Evolutionary conservation across 176 grass and related monocot species (phyloP).

Genomic region (Oryza coarctata): DNA sequence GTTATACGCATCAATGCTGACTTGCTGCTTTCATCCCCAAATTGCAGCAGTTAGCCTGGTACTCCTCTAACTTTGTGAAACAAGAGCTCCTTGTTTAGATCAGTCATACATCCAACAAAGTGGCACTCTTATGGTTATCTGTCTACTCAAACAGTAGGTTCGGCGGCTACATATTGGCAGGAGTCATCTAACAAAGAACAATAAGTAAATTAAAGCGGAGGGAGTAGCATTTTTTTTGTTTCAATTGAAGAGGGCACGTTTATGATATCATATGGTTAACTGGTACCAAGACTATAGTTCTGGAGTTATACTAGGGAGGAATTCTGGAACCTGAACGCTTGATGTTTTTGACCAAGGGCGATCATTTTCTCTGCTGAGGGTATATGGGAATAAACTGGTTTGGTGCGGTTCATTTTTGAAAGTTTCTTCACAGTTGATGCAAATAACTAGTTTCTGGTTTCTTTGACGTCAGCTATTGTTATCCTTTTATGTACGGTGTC

Average conservation of each 20-base stretch:
- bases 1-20: neutral
- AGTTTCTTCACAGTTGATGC: neutral
- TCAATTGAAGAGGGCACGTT: neutral
- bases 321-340: neutral
- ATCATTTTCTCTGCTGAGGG: neutral
- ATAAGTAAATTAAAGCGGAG: too few species aligned
- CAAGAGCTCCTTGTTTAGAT: neutral
- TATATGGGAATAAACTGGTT: neutral
- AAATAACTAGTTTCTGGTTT: neutral
- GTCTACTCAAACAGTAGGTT: neutral
- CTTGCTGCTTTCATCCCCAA: neutral
- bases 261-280: neutral
- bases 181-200: slow-evolving; percentile 5
- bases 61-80: slow-evolving; percentile 10
- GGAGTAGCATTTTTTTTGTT: neutral
- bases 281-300: neutral
- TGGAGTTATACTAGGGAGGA: neutral
- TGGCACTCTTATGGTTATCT: neutral
- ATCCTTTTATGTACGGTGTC: neutral
- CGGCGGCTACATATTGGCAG: neutral
- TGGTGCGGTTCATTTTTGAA: neutral
- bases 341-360: neutral
- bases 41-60: neutral
- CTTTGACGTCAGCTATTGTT: neutral
- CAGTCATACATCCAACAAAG: neutral